Evolutionary conservation across 2,329 filamentous ascomycete genomes (phyloP).

Genomic region (Phaeomoniella chlamydospora): DNA sequence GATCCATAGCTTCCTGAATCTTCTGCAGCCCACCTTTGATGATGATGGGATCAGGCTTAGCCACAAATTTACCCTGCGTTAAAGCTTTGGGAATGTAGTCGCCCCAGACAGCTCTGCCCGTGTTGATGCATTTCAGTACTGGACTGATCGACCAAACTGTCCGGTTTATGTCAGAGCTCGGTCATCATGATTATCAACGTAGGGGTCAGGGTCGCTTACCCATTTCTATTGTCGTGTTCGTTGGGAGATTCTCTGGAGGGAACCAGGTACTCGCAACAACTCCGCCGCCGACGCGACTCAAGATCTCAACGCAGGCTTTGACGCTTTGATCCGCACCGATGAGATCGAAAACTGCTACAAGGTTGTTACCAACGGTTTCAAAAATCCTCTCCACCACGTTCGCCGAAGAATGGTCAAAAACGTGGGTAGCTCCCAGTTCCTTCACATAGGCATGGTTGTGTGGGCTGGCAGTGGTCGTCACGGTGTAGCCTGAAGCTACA

Average conservation of each 20-base stretch:
- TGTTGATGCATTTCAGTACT: conserved; percentile 5
- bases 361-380: conserved; percentile 4
- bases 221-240: neutral
- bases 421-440: conserved; percentile 12
- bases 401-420: conserved; percentile 14
- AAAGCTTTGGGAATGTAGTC: conserved; percentile 19
- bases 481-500: conserved; percentile 15
- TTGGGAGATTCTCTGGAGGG: neutral
- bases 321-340: neutral
- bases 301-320: neutral
- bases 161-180: neutral
- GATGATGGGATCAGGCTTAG: conserved; percentile 12
- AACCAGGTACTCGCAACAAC: neutral
- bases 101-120: conserved; percentile 14
- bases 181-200: too few species aligned
- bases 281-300: neutral
- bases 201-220: too few species aligned
- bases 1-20: conserved; percentile 11
- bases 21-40: conserved; percentile 11
- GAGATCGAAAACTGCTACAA: neutral
- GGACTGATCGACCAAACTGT: neutral
- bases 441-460: conserved; percentile 16
- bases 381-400: conserved; percentile 3
- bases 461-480: conserved; percentile 19
- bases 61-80: conserved; percentile 15